Conservation (phyloP, 2,329 filamentous ascomycete genomes). For the Pezizomycotina sp. region DNA sequence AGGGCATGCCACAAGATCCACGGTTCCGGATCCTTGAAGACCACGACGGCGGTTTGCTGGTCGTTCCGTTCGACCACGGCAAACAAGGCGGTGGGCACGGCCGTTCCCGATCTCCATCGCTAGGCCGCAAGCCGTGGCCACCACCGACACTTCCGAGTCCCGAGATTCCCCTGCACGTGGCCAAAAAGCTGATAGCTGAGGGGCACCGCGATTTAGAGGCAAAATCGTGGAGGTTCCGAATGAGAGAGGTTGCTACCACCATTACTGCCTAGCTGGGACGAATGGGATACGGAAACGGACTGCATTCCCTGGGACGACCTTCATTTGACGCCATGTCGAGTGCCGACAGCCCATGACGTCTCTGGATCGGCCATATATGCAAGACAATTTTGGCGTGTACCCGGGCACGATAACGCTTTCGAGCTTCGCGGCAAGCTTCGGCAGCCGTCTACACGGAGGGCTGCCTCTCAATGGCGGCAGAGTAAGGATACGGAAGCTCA, state of each 20-base stretch:
- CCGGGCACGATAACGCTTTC: slow-evolving; percentile 58
- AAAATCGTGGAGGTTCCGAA: slow-evolving; percentile 22
- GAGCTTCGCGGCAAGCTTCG: slow-evolving; percentile 47
- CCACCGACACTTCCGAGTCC: slow-evolving; percentile 9
- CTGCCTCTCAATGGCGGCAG: slow-evolving; percentile 40
- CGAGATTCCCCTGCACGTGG: slow-evolving; percentile 18
- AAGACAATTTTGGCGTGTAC: slow-evolving; percentile 47
- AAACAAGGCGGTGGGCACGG: background rate
- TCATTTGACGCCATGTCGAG: slow-evolving; percentile 25
- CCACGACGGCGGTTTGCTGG: slow-evolving; percentile 15
- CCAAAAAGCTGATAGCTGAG: slow-evolving; percentile 22
- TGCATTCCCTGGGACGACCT: slow-evolving; percentile 22
- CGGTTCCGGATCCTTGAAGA: slow-evolving; percentile 18
- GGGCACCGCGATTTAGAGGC: slow-evolving; percentile 24
- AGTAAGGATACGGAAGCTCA: slow-evolving; percentile 34
- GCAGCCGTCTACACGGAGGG: slow-evolving; percentile 29
- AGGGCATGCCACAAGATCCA: too few relatives aligned
- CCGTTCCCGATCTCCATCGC: slow-evolving; percentile 1
- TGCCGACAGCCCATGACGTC: slow-evolving; percentile 43
- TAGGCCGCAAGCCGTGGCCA: slow-evolving; percentile 18
- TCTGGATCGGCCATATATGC: slow-evolving; percentile 56
- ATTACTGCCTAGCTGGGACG: slow-evolving; percentile 22
- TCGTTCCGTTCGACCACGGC: slow-evolving; percentile 8
- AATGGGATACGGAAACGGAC: slow-evolving; percentile 24
- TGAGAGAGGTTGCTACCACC: slow-evolving; percentile 22